A percentile compares a stretch with the other conserved stretches of the same genome.
phyloP scores from a whole-genome alignment of 2,329 filamentous ascomycete genomes.

The Chrysosporium queenslandicum region DNA sequence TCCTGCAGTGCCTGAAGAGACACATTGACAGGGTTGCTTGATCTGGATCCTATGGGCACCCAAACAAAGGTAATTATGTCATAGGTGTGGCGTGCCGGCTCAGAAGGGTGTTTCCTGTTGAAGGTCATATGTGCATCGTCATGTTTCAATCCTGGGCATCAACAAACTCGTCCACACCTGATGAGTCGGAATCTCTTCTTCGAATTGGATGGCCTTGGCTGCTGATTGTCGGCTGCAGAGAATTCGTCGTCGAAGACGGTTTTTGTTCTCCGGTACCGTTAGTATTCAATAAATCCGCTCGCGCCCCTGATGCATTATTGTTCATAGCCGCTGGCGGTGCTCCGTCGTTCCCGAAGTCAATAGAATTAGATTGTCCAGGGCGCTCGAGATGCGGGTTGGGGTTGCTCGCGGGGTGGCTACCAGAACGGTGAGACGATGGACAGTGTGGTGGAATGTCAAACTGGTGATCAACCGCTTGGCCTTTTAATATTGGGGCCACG shows the following conservation, averaged over 20 bases:
- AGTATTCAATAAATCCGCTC: constrained; percentile 17
- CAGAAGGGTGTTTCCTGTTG: not conserved
- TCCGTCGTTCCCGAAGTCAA: constrained; percentile 14
- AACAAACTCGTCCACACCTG: constrained; percentile 36
- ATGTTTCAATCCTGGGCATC: constrained; percentile 29
- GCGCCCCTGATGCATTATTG: not conserved
- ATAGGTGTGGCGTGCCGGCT: not conserved
- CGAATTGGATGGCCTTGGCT: constrained; percentile 22
- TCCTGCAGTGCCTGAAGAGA: not conserved
- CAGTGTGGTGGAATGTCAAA: constrained; percentile 48
- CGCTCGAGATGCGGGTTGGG: not conserved
- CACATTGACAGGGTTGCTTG: not conserved
- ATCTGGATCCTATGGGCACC: not conserved
- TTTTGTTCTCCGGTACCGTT: constrained; percentile 7
- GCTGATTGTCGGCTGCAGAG: constrained; percentile 15
- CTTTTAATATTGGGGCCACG: constrained; percentile 74
- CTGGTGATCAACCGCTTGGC: constrained; percentile 52
- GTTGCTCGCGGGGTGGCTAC: not conserved
- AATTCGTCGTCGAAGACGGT: constrained; percentile 18
- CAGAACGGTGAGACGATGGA: constrained; percentile 8
- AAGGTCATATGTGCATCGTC: not conserved
- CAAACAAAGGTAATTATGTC: not conserved
- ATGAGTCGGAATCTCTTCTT: constrained; percentile 32
- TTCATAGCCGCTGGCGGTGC: constrained; percentile 1
- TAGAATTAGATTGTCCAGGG: constrained; percentile 1